Conservation (phyloP, 2,329 filamentous ascomycete genomes). For the Diaporthe sp. region DNA sequence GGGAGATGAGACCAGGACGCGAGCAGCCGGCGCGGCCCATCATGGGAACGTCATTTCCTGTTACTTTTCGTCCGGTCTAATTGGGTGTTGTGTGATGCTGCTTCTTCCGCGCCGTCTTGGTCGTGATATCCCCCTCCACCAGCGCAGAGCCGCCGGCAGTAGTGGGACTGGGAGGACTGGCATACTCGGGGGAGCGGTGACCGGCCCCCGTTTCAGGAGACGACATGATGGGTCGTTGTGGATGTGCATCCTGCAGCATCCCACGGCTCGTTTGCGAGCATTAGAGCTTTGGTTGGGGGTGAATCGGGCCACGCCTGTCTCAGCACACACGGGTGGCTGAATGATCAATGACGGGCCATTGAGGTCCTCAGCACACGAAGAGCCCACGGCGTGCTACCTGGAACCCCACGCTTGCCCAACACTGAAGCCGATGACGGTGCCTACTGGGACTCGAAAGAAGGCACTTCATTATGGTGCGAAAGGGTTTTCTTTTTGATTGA, state of each 20-base stretch:
- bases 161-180: neutral
- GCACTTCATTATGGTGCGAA: no score
- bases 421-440: neutral
- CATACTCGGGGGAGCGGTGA: constrained; percentile 5
- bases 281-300: neutral
- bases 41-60: neutral
- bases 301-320: neutral
- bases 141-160: neutral
- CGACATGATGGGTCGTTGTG: neutral
- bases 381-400: neutral
- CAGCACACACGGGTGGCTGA: neutral
- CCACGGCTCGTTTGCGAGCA: neutral
- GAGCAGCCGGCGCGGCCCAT: neutral
- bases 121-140: neutral
- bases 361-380: neutral
- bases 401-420: neutral
- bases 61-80: neutral
- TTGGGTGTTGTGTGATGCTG: neutral
- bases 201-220: neutral
- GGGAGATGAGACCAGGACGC: neutral
- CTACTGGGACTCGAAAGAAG: neutral
- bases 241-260: constrained; percentile 8
- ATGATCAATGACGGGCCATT: neutral
- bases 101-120: neutral
- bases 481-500: neutral